phyloP scores from a whole-genome alignment of 139 green algal species.

The Gonium pectorale region DNA sequence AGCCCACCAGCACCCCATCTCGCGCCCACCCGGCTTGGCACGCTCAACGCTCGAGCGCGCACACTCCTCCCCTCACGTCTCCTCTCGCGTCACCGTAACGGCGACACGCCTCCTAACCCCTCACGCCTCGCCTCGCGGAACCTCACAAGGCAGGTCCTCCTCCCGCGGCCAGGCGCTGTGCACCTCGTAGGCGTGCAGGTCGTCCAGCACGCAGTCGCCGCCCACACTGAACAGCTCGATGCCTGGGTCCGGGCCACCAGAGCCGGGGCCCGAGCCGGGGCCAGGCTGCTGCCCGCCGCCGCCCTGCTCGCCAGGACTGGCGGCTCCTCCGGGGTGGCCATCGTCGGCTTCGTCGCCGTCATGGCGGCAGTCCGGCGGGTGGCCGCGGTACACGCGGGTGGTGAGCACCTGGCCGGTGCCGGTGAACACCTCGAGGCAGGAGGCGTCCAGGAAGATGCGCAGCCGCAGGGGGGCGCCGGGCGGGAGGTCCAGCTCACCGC shows the following conservation, averaged over 20 bases:
- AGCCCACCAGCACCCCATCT: too few relatives aligned
- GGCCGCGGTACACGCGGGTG: conserved; percentile 81
- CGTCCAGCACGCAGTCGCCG: conserved; percentile 3
- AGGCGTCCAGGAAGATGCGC: conserved; percentile 85
- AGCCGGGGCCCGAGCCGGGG: neutral
- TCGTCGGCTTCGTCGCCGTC: too few relatives aligned
- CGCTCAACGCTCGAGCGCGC: neutral
- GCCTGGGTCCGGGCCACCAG: neutral
- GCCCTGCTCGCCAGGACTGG: too few relatives aligned
- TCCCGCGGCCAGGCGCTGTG: neutral
- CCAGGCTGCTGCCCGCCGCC: too few relatives aligned
- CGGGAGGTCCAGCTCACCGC: conserved; percentile 45
- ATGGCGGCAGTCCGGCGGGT: conserved; percentile 55
- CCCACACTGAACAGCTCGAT: conserved; percentile 21
- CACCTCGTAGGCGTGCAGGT: conserved; percentile 44
- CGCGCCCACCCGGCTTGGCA: neutral
- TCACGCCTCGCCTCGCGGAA: neutral
- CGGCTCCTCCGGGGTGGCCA: too few relatives aligned
- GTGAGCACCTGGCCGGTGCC: conserved; percentile 69
- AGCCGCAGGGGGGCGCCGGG: conserved; percentile 66
- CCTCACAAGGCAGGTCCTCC: neutral
- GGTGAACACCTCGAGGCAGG: conserved; percentile 80
- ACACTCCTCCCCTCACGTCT: neutral
- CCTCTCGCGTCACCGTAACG: too few relatives aligned
- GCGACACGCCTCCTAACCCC: neutral